Evolutionary conservation across 805 yeast genomes (phyloP), one percentile per base, ranked within the genome.

Genomic region (Jamesozyma gamospora): DNA sequence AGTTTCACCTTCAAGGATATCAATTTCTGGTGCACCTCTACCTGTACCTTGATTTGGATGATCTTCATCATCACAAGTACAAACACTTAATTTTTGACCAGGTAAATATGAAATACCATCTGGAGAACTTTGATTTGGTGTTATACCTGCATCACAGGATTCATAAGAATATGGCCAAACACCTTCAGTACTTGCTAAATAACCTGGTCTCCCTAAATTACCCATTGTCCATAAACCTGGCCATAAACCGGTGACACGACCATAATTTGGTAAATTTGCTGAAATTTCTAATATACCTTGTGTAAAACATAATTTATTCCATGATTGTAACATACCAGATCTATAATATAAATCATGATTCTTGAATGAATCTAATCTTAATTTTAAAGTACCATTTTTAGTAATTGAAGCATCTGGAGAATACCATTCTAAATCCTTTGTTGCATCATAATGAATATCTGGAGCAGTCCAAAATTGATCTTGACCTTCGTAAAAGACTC

Each of bases 161-260:
- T 81, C 80, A 58, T 88, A 88, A 2, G 90, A 69, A 54, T 87
- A 88, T 4, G 97, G 96, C 97, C 97, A 88, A 21, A 83, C 80
- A 43, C 96, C 96, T 19, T 88, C 94, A 2, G 95, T 77, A 3
- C 90, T 69, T 5, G 94, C 85, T 65, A 76, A 63, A 56, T 75
- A 88, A 10, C 97, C 97, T 0, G 96, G 94, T 51, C 96, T 75
- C 21, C 82, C 97, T 48, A 88, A 68, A 55, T 88, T 88, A 34
- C 96, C 96, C 77, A 88, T 69, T 4, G 95, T 73, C 96, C 96
- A 88, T 42, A 85, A 51, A 69, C 96, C 97, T 1, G 97, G 96
- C 97, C 97, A 88, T 47, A 88, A 66, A 16, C 97, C 97, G 4
- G 81, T 67, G 25, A 79, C 70, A 41, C 75, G 66, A 51, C 94